phyloP scores from a whole-genome alignment of 2,329 filamentous ascomycete genomes.

The Penicillium palitans region DNA sequence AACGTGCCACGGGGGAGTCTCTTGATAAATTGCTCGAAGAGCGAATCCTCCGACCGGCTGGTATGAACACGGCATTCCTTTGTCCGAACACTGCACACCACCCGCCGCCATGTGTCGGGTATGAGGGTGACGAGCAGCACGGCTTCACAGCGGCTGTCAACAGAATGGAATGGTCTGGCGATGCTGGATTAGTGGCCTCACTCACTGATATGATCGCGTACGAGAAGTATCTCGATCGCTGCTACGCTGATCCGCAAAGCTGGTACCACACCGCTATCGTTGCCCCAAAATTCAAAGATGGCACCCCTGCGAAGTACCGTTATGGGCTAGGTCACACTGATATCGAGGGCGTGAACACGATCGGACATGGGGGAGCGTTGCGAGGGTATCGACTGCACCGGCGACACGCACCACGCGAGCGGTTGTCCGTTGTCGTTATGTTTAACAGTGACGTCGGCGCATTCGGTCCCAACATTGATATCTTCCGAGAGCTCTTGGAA shows the following conservation, averaged over 20 bases:
- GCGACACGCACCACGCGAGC: slow-evolving; percentile 36
- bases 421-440: slow-evolving; percentile 43
- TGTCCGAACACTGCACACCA: slow-evolving; percentile 40
- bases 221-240: slow-evolving; percentile 43
- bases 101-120: slow-evolving; percentile 45
- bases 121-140: slow-evolving; percentile 43
- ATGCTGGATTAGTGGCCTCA: slow-evolving; percentile 48
- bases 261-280: slow-evolving; percentile 36
- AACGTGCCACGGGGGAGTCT: slow-evolving; percentile 39
- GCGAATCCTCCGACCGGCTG: slow-evolving; percentile 43
- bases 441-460: slow-evolving; percentile 44
- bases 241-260: slow-evolving; percentile 33
- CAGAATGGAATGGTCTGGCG: slow-evolving; percentile 49
- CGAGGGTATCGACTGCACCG: slow-evolving; percentile 44
- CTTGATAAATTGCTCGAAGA: slow-evolving; percentile 40
- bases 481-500: slow-evolving; percentile 36
- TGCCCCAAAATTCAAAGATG: slow-evolving; percentile 36
- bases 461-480: slow-evolving; percentile 27
- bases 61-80: slow-evolving; percentile 46
- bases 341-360: slow-evolving; percentile 27
- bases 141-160: slow-evolving; percentile 44
- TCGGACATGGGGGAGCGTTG: slow-evolving; percentile 47
- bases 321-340: slow-evolving; percentile 37
- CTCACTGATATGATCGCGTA: slow-evolving; percentile 51
- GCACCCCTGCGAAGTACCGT: slow-evolving; percentile 39